A percentile compares a stretch with the other conserved stretches of the same genome.
phyloP scores from a whole-genome alignment of 805 yeast genomes.

The Zygosaccharomyces bisporus region DNA sequence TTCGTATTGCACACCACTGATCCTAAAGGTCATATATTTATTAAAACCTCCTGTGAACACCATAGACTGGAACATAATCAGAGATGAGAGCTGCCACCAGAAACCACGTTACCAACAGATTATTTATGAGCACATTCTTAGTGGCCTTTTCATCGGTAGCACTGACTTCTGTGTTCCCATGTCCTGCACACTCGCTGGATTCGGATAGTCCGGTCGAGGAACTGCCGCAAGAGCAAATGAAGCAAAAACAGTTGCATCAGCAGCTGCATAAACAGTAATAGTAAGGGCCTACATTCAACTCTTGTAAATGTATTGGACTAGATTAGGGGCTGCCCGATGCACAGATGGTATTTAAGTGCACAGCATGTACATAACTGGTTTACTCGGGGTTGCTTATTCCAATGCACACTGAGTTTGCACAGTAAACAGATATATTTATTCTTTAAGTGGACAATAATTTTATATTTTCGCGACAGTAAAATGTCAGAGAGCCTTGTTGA shows the following conservation, averaged over 20 bases:
- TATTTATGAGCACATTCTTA: conserved; percentile 58
- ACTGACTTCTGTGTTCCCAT: conserved; percentile 41
- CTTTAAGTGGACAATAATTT: no score
- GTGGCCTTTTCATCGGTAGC: conserved; percentile 51
- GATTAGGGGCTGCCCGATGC: neutral
- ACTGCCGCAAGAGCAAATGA: conserved; percentile 11
- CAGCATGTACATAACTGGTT: neutral
- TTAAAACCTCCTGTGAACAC: conserved; percentile 3
- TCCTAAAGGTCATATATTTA: neutral
- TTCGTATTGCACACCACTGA: no score
- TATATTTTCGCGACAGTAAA: no score
- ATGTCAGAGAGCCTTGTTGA: no score
- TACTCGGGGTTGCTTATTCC: neutral
- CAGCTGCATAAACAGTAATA: neutral
- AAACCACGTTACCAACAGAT: conserved; percentile 47
- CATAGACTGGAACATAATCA: neutral
- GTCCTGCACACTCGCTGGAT: conserved; percentile 43
- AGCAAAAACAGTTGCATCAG: conserved; percentile 2
- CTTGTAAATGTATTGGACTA: conserved; percentile 1
- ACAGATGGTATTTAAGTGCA: neutral
- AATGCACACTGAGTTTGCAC: neutral
- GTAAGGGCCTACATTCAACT: neutral
- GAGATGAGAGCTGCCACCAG: conserved; percentile 51
- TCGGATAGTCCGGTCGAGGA: conserved; percentile 38
- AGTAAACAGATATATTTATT: neutral